Conservation (phyloP, 306 rosid genomes). For the Rosa lucieae region DNA sequence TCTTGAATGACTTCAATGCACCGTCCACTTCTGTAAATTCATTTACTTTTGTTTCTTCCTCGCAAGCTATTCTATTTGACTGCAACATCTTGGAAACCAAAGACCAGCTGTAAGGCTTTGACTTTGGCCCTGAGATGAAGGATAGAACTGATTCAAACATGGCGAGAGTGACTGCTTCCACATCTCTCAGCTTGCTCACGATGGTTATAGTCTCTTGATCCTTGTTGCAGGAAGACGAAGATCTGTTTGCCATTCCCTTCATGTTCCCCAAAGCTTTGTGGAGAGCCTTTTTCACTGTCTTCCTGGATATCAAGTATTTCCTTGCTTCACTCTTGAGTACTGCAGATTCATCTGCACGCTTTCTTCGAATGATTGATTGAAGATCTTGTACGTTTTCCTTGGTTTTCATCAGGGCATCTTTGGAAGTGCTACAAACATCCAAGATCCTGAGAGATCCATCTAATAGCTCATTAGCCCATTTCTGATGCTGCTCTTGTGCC, state of each 20-base stretch:
- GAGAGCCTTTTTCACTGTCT: constrained; percentile 24
- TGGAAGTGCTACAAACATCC: constrained; percentile 34
- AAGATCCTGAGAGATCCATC: constrained; percentile 35
- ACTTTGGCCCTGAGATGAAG: constrained; percentile 21
- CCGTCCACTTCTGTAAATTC: not conserved
- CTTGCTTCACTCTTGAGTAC: constrained; percentile 18
- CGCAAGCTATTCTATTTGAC: not conserved
- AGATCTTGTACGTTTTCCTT: constrained; percentile 40
- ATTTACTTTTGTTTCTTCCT: not conserved
- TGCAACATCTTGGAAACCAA: constrained; percentile 15
- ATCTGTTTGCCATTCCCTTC: not conserved
- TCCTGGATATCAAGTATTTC: constrained; percentile 29
- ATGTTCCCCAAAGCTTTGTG: constrained; percentile 15
- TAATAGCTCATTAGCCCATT: constrained; percentile 27
- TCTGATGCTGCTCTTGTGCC: constrained; percentile 16
- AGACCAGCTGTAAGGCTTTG: constrained; percentile 18
- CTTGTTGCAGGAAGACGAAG: not conserved
- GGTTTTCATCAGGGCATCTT: constrained; percentile 27
- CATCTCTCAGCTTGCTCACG: not conserved
- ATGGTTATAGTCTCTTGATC: not conserved
- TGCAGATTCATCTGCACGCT: constrained; percentile 8
- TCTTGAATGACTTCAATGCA: not conserved
- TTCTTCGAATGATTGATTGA: constrained; percentile 34
- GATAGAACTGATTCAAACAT: constrained; percentile 32
- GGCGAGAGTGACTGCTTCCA: constrained; percentile 20